phyloP scores from a whole-genome alignment of 805 yeast genomes.

The Ogataea minuta region DNA sequence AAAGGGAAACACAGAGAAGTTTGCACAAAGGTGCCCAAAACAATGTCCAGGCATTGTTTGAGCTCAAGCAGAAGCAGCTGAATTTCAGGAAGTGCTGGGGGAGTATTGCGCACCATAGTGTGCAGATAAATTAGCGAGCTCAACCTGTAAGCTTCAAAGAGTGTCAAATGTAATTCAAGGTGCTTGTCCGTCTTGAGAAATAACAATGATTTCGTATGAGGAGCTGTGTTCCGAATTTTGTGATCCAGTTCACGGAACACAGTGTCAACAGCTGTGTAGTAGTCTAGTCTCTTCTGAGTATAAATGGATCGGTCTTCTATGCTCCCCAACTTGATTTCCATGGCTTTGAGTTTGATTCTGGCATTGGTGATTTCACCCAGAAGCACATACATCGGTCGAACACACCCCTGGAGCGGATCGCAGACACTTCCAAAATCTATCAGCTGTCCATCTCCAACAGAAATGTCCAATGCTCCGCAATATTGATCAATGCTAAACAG shows the following conservation, averaged over 20 bases:
- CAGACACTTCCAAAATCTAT: slow-evolving; percentile 17
- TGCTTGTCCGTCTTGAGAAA: slow-evolving; percentile 25
- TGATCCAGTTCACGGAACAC: slow-evolving; percentile 12
- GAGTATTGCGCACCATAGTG: slow-evolving; percentile 15
- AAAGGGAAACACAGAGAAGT: slow-evolving; percentile 35
- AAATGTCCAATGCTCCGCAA: slow-evolving; percentile 24
- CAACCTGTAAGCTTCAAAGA: slow-evolving; percentile 34
- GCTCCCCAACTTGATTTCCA: slow-evolving; percentile 4
- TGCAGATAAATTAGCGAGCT: slow-evolving; percentile 22
- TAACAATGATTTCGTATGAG: slow-evolving; percentile 17
- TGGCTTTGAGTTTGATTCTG: slow-evolving; percentile 8
- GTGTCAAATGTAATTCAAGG: slow-evolving; percentile 31
- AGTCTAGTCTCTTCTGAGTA: slow-evolving; percentile 5
- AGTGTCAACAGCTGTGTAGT: slow-evolving; percentile 7
- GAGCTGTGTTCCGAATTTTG: slow-evolving; percentile 16
- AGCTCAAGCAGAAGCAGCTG: slow-evolving; percentile 18
- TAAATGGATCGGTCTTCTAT: not conserved
- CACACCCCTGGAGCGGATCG: slow-evolving; percentile 43
- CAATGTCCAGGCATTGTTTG: slow-evolving; percentile 14
- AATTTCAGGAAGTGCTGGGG: slow-evolving; percentile 26
- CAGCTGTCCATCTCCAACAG: slow-evolving; percentile 4
- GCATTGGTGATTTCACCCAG: slow-evolving; percentile 38
- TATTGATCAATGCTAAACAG: slow-evolving; percentile 33
- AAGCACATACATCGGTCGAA: slow-evolving; percentile 35
- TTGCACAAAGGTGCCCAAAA: slow-evolving; percentile 18